Evolutionary conservation across 371 early-diverging fungal genomes (phyloP).

Genomic region (Mortierella sp.): DNA sequence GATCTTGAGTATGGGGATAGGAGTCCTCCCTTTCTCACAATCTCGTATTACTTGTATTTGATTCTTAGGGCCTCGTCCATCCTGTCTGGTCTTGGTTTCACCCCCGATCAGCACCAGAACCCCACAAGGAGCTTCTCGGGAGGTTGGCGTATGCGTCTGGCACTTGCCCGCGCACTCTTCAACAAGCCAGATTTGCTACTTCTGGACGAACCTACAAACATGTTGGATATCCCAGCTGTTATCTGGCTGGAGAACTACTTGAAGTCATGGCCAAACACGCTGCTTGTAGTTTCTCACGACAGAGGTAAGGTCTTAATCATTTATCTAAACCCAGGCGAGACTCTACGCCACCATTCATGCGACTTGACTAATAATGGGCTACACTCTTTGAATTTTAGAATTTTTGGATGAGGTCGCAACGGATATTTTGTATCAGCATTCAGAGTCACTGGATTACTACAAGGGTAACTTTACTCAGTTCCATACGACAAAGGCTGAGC

Average conservation of each 20-base stretch:
- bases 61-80: slow-evolving; percentile 83
- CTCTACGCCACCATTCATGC: no score
- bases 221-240: slow-evolving; percentile 95
- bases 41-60: no score
- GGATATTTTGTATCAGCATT: slow-evolving; percentile 95
- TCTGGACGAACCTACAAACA: slow-evolving; percentile 99
- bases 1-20: not conserved
- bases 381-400: slow-evolving; percentile 56
- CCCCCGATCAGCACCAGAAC: slow-evolving; percentile 76
- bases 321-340: no score
- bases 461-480: slow-evolving; percentile 95
- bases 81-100: slow-evolving; percentile 96
- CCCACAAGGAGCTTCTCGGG: slow-evolving; percentile 96
- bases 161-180: slow-evolving; percentile 96
- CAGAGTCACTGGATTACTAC: slow-evolving; percentile 92
- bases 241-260: slow-evolving; percentile 97
- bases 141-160: slow-evolving; percentile 95
- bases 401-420: slow-evolving; percentile 98
- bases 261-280: slow-evolving; percentile 88
- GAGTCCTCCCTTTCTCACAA: not conserved
- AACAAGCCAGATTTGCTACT: slow-evolving; percentile 96
- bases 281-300: slow-evolving; percentile 98
- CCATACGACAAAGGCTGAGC: slow-evolving; percentile 89
- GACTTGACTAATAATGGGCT: not conserved
- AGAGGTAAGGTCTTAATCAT: slow-evolving; percentile 59